These are phyloP conservation scores for Leccinum cinnamomeum DNA, from an alignment of 1,284 basidiomycete species.

Conservation along the genomic window DNA sequence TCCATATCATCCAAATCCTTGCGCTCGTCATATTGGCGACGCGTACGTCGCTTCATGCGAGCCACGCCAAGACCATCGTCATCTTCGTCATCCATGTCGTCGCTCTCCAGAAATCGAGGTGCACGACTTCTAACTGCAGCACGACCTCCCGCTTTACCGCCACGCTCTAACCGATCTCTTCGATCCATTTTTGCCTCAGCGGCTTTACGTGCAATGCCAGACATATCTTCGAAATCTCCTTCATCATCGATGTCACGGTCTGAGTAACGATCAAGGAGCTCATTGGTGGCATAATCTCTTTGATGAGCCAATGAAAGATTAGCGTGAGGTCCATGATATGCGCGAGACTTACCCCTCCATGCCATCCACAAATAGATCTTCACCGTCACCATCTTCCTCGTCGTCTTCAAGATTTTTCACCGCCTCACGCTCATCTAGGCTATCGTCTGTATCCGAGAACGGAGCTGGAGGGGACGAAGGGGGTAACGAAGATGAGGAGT, in stretches of 20 bases:
- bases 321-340: not conserved
- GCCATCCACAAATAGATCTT: constrained; percentile 89
- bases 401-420: constrained; percentile 69
- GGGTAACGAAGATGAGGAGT: constrained; percentile 70
- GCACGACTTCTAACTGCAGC: constrained; percentile 77
- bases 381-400: constrained; percentile 81
- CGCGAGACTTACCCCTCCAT: constrained; percentile 63
- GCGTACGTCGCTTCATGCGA: constrained; percentile 75
- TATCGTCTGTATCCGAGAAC: constrained; percentile 88
- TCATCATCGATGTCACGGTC: constrained; percentile 87
- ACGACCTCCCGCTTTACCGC: constrained; percentile 62
- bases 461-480: constrained; percentile 82
- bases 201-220: constrained; percentile 72
- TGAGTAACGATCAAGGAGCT: constrained; percentile 86
- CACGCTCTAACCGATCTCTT: constrained; percentile 78
- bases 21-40: constrained; percentile 88
- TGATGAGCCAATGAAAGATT: constrained; percentile 10
- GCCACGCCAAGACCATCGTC: constrained; percentile 55
- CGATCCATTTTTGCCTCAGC: constrained; percentile 89
- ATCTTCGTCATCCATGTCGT: constrained; percentile 59
- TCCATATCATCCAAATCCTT: constrained; percentile 83
- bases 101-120: constrained; percentile 82
- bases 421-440: constrained; percentile 72
- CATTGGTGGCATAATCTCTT: constrained; percentile 89
- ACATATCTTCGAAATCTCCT: constrained; percentile 71